A percentile compares a stretch with the other conserved stretches of the same genome.
phyloP scores from a whole-genome alignment of 2,329 filamentous ascomycete species.

The Corinectria fuckeliana region DNA sequence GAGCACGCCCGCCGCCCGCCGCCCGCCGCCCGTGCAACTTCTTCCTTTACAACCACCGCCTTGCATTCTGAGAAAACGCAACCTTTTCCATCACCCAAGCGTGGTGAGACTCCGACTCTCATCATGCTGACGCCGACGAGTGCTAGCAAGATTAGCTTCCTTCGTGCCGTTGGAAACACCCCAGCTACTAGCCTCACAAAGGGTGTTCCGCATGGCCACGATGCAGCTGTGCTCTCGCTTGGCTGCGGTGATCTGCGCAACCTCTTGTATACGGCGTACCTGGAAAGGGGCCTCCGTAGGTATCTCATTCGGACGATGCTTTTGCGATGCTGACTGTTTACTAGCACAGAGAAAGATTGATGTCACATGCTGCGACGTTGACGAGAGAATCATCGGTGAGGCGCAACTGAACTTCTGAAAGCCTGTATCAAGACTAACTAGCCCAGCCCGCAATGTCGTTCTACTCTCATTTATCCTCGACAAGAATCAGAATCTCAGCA shows the following conservation, averaged over 20 bases:
- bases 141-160: slow-evolving; percentile 40
- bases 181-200: slow-evolving; percentile 58
- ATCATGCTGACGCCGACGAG: slow-evolving; percentile 48
- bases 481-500: slow-evolving; percentile 33
- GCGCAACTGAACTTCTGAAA: neutral
- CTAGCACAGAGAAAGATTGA: slow-evolving; percentile 53
- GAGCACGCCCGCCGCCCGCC: neutral
- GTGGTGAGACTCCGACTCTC: slow-evolving; percentile 6
- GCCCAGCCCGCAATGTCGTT: slow-evolving; percentile 60
- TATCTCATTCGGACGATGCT: neutral
- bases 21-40: neutral
- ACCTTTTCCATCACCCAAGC: neutral
- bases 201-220: slow-evolving; percentile 54
- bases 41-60: neutral
- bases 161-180: slow-evolving; percentile 61
- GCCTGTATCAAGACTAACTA: neutral
- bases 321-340: slow-evolving; percentile 29
- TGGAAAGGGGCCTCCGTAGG: slow-evolving; percentile 48
- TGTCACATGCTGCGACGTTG: slow-evolving; percentile 63
- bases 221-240: slow-evolving; percentile 58
- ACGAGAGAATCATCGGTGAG: slow-evolving; percentile 58
- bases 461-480: slow-evolving; percentile 59
- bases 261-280: slow-evolving; percentile 60
- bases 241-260: slow-evolving; percentile 64
- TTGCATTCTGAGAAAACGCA: neutral